A percentile compares a stretch with the other conserved stretches of the same genome.
These are phyloP conservation scores for Pterula multifida DNA, from an alignment of 1,284 basidiomycete species.

Conservation along the genomic window DNA sequence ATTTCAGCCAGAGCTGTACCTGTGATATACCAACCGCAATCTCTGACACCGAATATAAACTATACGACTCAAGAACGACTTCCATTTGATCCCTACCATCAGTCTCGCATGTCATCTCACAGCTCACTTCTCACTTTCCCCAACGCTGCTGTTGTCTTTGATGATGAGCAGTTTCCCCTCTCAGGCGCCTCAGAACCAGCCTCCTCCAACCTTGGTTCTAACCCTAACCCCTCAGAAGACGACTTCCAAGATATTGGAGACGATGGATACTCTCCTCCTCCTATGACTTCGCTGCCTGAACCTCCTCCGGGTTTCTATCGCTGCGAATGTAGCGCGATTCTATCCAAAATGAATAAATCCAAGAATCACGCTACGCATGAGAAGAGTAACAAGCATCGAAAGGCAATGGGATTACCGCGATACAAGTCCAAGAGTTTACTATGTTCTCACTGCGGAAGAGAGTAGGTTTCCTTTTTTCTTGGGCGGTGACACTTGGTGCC, in stretches of 20 bases:
- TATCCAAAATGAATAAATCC: not conserved
- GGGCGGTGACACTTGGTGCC: not conserved
- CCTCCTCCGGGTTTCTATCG: not conserved
- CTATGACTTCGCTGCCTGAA: not conserved
- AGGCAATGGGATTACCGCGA: not conserved
- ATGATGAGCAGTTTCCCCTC: not conserved
- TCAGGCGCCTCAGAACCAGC: not conserved
- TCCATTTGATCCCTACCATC: no score
- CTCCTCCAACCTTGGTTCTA: not conserved
- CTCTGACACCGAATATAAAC: no score
- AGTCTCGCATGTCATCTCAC: not conserved
- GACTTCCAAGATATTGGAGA: not conserved
- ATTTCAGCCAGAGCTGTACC: no score
- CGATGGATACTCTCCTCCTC: not conserved
- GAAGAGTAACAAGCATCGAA: constrained; percentile 1
- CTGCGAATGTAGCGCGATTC: not conserved
- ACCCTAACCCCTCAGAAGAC: not conserved
- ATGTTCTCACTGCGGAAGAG: not conserved
- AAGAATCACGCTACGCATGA: constrained; percentile 1
- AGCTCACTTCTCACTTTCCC: not conserved
- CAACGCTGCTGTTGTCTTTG: not conserved
- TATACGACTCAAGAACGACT: no score
- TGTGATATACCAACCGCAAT: no score
- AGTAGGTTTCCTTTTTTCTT: not conserved
- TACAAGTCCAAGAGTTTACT: not conserved